Conservation (phyloP, 2,329 filamentous ascomycete species). For the Apiospora hydei region DNA sequence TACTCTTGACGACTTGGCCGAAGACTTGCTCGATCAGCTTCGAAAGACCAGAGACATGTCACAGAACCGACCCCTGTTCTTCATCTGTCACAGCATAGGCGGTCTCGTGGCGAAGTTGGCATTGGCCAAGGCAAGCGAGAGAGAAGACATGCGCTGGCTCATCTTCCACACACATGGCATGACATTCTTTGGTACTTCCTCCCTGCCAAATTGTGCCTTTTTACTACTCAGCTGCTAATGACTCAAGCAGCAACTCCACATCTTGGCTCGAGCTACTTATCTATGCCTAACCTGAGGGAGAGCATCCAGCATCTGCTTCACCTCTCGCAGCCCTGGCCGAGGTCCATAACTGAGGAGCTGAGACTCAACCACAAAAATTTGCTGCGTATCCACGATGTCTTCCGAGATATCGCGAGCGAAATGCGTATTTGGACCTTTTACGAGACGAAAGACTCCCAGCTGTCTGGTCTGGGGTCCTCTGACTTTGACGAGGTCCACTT, state of each 20-base stretch:
- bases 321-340: constrained; percentile 58
- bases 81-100: constrained; percentile 68
- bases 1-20: constrained; percentile 53
- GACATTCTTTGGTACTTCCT: constrained; percentile 62
- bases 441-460: constrained; percentile 66
- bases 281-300: constrained; percentile 61
- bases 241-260: constrained; percentile 60
- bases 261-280: constrained; percentile 68
- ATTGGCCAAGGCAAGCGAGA: constrained; percentile 54
- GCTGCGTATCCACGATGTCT: constrained; percentile 59
- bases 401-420: constrained; percentile 63
- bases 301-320: constrained; percentile 62
- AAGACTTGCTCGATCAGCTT: constrained; percentile 55
- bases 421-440: constrained; percentile 69
- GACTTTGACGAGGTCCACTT: constrained; percentile 59
- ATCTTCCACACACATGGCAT: constrained; percentile 66
- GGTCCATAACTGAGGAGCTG: constrained; percentile 57
- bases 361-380: constrained; percentile 58
- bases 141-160: constrained; percentile 50
- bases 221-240: constrained; percentile 27
- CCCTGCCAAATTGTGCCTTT: neutral
- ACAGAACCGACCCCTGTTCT: constrained; percentile 60
- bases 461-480: constrained; percentile 52
- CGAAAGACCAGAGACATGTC: constrained; percentile 41
- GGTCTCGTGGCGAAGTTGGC: constrained; percentile 66